Conservation (phyloP, 805 yeast genomes). For the Zygosaccharomyces lentus region DNA sequence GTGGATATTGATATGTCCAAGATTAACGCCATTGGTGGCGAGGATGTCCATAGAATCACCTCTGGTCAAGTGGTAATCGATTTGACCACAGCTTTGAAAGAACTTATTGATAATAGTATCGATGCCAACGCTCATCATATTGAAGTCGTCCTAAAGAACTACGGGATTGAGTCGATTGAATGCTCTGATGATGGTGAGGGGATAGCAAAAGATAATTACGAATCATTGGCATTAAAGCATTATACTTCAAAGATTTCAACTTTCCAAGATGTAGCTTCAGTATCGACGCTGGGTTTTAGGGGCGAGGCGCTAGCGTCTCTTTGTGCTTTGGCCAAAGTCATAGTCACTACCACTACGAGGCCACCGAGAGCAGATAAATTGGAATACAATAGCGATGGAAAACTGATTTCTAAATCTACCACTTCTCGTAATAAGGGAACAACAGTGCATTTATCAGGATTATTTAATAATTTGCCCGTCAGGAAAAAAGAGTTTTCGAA, state of each 20-base stretch:
- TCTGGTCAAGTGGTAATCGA: conserved; percentile 93
- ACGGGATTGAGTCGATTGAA: conserved; percentile 71
- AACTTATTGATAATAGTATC: conserved; percentile 77
- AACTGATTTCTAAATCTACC: conserved; percentile 37
- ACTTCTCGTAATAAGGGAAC: conserved; percentile 70
- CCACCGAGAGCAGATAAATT: conserved; percentile 58
- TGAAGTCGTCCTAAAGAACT: conserved; percentile 62
- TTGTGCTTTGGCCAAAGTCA: conserved; percentile 50
- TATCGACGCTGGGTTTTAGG: conserved; percentile 65
- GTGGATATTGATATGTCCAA: conserved; percentile 9
- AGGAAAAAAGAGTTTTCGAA: conserved; percentile 68
- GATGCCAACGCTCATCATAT: conserved; percentile 72
- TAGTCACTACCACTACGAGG: conserved; percentile 48
- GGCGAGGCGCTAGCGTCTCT: conserved; percentile 78
- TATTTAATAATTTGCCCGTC: conserved; percentile 76
- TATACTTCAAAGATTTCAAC: conserved; percentile 59
- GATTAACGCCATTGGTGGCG: conserved; percentile 39
- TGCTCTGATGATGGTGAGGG: conserved; percentile 68
- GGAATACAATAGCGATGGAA: conserved; percentile 54
- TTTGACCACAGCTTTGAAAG: conserved; percentile 73
- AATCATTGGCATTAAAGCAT: conserved; percentile 53
- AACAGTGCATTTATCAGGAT: conserved; percentile 47
- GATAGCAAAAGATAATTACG: conserved; percentile 49
- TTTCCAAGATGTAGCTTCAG: conserved; percentile 51
- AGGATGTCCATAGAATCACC: conserved; percentile 71